These are phyloP conservation scores for Firmiana major DNA, from an alignment of 345 rosid species.

Conservation along the genomic window DNA sequence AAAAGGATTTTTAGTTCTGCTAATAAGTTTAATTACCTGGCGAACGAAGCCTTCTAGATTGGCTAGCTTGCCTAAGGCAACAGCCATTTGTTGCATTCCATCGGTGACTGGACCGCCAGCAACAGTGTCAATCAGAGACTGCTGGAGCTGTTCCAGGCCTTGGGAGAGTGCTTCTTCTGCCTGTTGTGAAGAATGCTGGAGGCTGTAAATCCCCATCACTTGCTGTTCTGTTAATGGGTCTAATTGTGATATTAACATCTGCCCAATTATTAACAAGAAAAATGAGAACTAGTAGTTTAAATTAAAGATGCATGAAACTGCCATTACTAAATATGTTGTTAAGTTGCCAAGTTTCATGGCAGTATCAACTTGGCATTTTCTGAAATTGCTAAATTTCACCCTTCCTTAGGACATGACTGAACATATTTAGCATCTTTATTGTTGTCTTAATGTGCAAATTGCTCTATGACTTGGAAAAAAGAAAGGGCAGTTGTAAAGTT, in stretches of 20 bases:
- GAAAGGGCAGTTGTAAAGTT: neutral
- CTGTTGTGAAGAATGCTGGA: slow-evolving; percentile 90
- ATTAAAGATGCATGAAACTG: neutral
- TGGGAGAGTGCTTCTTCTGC: slow-evolving; percentile 95
- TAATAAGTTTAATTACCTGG: slow-evolving; percentile 48
- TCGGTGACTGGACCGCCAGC: slow-evolving; percentile 51
- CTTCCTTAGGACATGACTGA: neutral
- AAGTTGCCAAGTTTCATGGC: neutral
- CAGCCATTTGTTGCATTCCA: slow-evolving; percentile 92
- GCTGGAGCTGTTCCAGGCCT: slow-evolving; percentile 90
- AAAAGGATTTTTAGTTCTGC: neutral
- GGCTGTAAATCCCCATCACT: slow-evolving; percentile 83
- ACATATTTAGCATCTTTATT: neutral
- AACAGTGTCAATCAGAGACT: slow-evolving; percentile 80
- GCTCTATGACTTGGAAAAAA: neutral
- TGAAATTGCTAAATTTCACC: neutral
- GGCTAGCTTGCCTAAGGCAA: slow-evolving; percentile 84
- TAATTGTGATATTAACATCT: slow-evolving; percentile 80
- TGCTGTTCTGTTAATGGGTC: slow-evolving; percentile 94
- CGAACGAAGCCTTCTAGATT: slow-evolving; percentile 94
- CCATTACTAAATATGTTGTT: neutral
- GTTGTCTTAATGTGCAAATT: neutral
- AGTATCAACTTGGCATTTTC: neutral
- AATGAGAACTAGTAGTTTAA: neutral
- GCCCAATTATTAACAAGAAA: neutral